Base-by-base conservation (phyloP, 2,329 filamentous ascomycete genomes). In the Colletotrichum zoysiae region DNA sequence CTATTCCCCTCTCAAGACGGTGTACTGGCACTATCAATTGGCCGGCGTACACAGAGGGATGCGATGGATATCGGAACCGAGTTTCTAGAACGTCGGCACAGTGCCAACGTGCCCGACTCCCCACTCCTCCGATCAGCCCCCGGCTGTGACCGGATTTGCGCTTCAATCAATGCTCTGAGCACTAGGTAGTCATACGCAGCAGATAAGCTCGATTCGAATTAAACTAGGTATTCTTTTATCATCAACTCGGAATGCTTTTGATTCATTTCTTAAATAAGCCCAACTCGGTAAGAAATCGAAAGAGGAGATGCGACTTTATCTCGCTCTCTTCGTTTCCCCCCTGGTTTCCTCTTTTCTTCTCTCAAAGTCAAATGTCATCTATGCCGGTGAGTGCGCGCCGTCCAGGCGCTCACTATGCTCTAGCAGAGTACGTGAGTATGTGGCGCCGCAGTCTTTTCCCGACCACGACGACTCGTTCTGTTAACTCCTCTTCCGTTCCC, bases 251-350 rank as follows among this genome's bases (percentile, higher is more conserved):
- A 56, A 56, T 42, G 23, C 61, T 64, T 64, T 64, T 40, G 38
- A 33, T 64, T 64, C 69, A 69, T 71, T 68, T 64, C 58, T 71
- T 48, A 38, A 51, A 71, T 59, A 68, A 60, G 46, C 62, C 69
- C 65, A 62, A 59, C 35, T 42, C 48, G 35, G 64, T 26, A 55
- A 70, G 20, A 70, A 51, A 51, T 50, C 68, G 50, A 20, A 55
- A 60, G 64, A 50, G 56, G 48, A 38, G 63, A 51, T 56, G 42
- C n/a, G 14, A 44, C 26, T 42, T 16, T 46, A 16, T 70, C 68
- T 61, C 57, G 42, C 23, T 26, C 50, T 35, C 26, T 38, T 64
- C n/a, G 50, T 38, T 35, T 42, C n/a, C 26, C 38, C 35, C n/a
- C 57, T 2, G 11, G 12, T 7, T 35, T 20, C n/a, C 26, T 51